phyloP scores from a whole-genome alignment of 2,329 filamentous ascomycete species.

The Cordyceps militaris region DNA sequence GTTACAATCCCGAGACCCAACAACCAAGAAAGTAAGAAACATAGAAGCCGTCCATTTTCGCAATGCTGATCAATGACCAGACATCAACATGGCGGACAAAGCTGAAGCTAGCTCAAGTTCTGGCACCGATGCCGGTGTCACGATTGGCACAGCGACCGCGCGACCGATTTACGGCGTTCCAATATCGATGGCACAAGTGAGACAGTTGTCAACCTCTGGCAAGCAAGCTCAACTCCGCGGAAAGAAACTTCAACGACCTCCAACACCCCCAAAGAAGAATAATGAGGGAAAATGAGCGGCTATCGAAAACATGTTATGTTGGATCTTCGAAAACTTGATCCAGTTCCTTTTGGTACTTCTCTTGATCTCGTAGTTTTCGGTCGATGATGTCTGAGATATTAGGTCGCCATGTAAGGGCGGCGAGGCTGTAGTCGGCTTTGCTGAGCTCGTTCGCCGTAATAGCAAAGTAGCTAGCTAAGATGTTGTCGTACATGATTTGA shows the following conservation, averaged over 20 bases:
- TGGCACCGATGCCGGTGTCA: neutral
- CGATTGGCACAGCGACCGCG: neutral
- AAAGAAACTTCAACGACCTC: neutral
- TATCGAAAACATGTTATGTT: neutral
- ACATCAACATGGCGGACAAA: too few species aligned
- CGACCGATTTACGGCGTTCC: neutral
- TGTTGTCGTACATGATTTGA: neutral
- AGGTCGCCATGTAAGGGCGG: neutral
- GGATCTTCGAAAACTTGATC: neutral
- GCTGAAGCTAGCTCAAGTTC: too few species aligned
- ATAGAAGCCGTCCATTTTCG: too few species aligned
- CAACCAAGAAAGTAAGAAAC: too few species aligned
- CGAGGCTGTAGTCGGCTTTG: neutral
- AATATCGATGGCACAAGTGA: neutral
- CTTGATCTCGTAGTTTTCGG: neutral
- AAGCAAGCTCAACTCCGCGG: neutral
- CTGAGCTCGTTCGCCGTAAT: neutral
- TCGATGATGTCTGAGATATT: neutral
- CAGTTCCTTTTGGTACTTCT: neutral
- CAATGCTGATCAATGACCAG: too few species aligned
- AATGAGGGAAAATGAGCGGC: neutral
- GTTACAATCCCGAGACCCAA: too few species aligned
- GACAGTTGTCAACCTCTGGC: neutral
- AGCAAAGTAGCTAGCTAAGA: neutral
- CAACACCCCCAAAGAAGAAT: neutral